These are phyloP conservation scores for Allomyces macrogynus DNA, from an alignment of 192 early-diverging fungal species.

Conservation along the genomic window DNA sequence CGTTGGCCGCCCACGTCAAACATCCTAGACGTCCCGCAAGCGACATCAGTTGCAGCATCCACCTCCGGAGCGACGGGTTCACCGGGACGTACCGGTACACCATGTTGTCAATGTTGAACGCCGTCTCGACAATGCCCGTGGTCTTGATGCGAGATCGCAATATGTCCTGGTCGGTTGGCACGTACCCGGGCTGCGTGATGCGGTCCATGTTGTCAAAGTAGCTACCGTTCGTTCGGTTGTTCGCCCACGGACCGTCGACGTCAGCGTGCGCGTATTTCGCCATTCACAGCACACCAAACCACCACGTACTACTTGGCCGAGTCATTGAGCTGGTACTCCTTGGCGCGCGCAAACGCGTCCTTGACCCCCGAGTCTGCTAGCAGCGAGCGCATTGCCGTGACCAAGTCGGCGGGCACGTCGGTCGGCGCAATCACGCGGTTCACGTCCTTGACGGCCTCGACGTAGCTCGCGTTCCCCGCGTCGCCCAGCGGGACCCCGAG, in stretches of 20 bases:
- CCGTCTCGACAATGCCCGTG: slow-evolving; percentile 89
- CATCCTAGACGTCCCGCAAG: slow-evolving; percentile 28
- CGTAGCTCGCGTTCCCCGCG: slow-evolving; percentile 46
- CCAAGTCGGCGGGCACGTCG: slow-evolving; percentile 54
- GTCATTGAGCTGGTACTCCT: slow-evolving; percentile 94
- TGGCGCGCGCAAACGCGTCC: slow-evolving; percentile 53
- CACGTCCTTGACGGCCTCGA: slow-evolving; percentile 52
- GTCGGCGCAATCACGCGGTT: slow-evolving; percentile 79
- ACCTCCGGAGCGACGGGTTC: background rate
- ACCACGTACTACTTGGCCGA: slow-evolving; percentile 69
- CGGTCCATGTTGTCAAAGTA: slow-evolving; percentile 88
- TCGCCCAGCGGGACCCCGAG: slow-evolving; percentile 55
- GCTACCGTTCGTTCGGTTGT: slow-evolving; percentile 14
- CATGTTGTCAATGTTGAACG: slow-evolving; percentile 71
- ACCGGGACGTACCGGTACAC: slow-evolving; percentile 37
- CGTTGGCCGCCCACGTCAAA: slow-evolving; percentile 97
- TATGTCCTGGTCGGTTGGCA: slow-evolving; percentile 89
- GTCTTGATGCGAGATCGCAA: slow-evolving; percentile 92
- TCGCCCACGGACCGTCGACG: background rate
- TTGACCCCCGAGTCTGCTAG: slow-evolving; percentile 72
- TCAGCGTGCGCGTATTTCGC: background rate
- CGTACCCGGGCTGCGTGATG: slow-evolving; percentile 56
- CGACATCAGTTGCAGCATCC: background rate
- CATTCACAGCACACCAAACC: background rate
- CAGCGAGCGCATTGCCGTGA: slow-evolving; percentile 55